Evolutionary conservation across 306 rosid species (phyloP).

Genomic region (Acacia melanoxylon): DNA sequence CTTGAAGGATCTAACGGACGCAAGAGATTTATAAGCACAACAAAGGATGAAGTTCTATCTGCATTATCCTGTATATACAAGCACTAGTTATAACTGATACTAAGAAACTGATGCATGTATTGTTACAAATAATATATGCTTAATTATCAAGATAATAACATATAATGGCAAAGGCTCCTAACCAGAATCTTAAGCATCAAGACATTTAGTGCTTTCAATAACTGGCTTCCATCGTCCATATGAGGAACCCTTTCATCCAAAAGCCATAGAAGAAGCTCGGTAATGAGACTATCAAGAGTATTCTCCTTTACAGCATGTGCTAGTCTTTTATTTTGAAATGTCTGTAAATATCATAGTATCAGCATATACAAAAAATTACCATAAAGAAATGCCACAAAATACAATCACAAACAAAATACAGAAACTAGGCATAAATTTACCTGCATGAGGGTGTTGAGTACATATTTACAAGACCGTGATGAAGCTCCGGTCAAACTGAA

Average conservation of each 20-base stretch:
- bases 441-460: constrained; percentile 98
- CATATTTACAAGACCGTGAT: constrained; percentile 98
- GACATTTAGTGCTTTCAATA: constrained; percentile 93
- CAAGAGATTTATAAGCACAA: constrained; percentile 84
- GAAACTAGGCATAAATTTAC: constrained; percentile 36
- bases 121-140: neutral
- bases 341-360: constrained; percentile 46
- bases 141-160: neutral
- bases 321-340: constrained; percentile 92
- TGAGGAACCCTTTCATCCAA: constrained; percentile 99
- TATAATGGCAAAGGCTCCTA: constrained; percentile 18
- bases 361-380: constrained; percentile 10
- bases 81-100: constrained; percentile 12
- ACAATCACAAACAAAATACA: constrained; percentile 14
- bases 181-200: constrained; percentile 99
- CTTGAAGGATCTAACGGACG: constrained; percentile 96
- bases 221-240: constrained; percentile 99
- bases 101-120: neutral
- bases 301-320: constrained; percentile 92
- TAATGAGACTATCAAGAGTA: constrained; percentile 90
- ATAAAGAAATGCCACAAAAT: neutral
- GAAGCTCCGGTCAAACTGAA: constrained; percentile 95
- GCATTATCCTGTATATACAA: constrained; percentile 85
- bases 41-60: constrained; percentile 94
- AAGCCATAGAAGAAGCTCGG: constrained; percentile 98